phyloP scores from a whole-genome alignment of 202 grass and related monocot genomes.

The Setaria italica region DNA sequence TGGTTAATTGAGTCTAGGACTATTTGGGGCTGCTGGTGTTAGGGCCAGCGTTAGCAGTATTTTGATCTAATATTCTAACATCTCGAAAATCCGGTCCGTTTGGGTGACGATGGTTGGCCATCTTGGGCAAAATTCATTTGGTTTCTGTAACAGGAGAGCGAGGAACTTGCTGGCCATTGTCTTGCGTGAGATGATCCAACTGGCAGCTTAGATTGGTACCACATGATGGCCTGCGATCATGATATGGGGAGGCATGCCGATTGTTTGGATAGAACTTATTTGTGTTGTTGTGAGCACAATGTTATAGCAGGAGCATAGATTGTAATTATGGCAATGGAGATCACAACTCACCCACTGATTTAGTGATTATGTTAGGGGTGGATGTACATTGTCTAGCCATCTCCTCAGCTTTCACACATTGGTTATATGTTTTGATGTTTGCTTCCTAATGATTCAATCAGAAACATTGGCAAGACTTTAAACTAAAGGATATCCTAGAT shows the following conservation, averaged over 20 bases:
- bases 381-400: neutral
- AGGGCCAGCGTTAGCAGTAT: neutral
- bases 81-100: neutral
- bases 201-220: neutral
- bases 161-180: neutral
- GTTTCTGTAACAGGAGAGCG: neutral
- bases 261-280: neutral
- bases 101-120: neutral
- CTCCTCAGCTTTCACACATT: neutral
- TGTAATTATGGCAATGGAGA: neutral
- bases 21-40: neutral
- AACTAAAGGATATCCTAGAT: neutral
- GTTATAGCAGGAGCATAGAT: neutral
- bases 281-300: neutral
- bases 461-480: neutral
- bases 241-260: neutral
- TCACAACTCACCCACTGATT: neutral
- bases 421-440: slow-evolving; percentile 11
- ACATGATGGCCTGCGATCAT: neutral
- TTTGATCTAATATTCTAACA: neutral
- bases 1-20: slow-evolving; percentile 19
- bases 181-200: neutral
- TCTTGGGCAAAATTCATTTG: neutral
- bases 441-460: neutral
- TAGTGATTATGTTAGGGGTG: neutral